phyloP scores from a whole-genome alignment of 345 rosid species.

The Capsella bursapastoris region DNA sequence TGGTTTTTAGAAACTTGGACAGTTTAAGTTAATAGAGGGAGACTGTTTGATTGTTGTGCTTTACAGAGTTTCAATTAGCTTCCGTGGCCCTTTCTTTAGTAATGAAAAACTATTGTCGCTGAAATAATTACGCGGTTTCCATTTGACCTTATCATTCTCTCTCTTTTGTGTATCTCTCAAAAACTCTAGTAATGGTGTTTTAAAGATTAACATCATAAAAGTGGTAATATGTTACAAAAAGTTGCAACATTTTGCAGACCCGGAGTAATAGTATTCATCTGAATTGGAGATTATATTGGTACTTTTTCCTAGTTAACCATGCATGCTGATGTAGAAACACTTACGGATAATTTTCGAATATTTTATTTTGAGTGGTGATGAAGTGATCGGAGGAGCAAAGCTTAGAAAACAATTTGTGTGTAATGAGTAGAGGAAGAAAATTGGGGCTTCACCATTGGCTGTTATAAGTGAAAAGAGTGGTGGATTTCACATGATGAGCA shows the following conservation, averaged over 20 bases:
- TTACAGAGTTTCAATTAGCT: neutral
- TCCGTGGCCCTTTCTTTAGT: neutral
- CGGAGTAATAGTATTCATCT: neutral
- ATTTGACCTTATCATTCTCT: neutral
- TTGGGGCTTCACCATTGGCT: conserved; percentile 31
- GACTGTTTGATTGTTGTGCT: conserved; percentile 2
- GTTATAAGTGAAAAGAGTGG: conserved; percentile 25
- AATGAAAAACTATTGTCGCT: neutral
- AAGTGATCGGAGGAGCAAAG: conserved; percentile 37
- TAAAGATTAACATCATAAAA: neutral
- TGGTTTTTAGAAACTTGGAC: conserved; percentile 11
- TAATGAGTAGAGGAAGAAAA: conserved; percentile 37
- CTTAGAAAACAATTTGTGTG: conserved; percentile 11
- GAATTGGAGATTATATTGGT: neutral
- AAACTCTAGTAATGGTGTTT: too few relatives aligned
- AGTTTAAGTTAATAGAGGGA: neutral
- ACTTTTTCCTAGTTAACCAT: neutral
- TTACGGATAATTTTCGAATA: neutral
- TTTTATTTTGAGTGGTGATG: conserved; percentile 19
- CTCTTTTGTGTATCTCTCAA: neutral
- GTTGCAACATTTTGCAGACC: neutral
- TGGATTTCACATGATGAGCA: conserved; percentile 44
- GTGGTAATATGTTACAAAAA: neutral
- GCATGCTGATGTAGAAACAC: neutral
- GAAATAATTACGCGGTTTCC: neutral